phyloP scores from a whole-genome alignment of 371 early-diverging fungal genomes.

The Mucor irregularis region DNA sequence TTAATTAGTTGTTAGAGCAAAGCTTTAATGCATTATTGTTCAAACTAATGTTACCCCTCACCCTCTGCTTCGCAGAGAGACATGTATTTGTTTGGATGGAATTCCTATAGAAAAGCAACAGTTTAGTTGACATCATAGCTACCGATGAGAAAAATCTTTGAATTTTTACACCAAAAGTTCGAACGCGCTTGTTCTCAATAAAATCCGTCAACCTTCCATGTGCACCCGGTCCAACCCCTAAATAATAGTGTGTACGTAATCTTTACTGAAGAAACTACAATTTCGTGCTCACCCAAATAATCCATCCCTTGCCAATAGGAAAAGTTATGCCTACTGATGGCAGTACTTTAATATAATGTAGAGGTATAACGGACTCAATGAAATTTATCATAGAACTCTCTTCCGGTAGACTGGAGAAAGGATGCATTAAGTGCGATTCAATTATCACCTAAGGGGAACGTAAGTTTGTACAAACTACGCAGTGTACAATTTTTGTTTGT shows the following conservation, averaged over 20 bases:
- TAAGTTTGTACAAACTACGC: no score
- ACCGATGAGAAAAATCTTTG: neutral
- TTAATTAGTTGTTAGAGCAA: neutral
- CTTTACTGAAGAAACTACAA: neutral
- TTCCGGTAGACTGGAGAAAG: constrained; percentile 56
- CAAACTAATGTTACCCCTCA: constrained; percentile 68
- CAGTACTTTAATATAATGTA: constrained; percentile 8
- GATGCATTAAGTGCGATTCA: constrained; percentile 57
- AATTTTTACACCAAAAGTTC: constrained; percentile 62
- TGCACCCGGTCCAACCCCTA: constrained; percentile 84
- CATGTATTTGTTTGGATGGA: constrained; percentile 61
- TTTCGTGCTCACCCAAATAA: constrained; percentile 62
- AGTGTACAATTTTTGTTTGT: no score
- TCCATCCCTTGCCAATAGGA: constrained; percentile 85
- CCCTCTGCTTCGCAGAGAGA: constrained; percentile 54
- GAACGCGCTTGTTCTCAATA: constrained; percentile 28
- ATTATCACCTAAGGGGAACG: constrained; percentile 50
- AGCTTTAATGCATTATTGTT: neutral
- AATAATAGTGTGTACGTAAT: no score
- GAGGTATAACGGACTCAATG: no score
- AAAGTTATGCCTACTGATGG: constrained; percentile 75
- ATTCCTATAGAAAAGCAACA: constrained; percentile 28
- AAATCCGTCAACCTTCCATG: constrained; percentile 70
- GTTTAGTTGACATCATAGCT: neutral
- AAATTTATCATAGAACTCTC: constrained; percentile 8